These are phyloP conservation scores for Trichoderma oligosporum DNA, from an alignment of 2,329 filamentous ascomycete genomes.

Conservation along the genomic window DNA sequence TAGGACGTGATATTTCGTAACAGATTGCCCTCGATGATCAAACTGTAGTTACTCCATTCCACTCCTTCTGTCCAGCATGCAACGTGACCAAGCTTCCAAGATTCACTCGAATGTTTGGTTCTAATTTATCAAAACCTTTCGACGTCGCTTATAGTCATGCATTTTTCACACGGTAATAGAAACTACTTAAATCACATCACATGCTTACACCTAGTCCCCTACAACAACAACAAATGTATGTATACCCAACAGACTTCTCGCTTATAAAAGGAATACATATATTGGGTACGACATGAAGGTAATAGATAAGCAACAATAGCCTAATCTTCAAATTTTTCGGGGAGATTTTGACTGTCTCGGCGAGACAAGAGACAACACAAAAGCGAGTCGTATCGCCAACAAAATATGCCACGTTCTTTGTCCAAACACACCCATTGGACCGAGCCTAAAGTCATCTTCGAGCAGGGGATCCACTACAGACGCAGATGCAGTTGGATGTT, in stretches of 20 bases:
- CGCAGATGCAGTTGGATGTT: no score
- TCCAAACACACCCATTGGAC: slow-evolving; percentile 16
- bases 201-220: no score
- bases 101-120: slow-evolving; percentile 12
- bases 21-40: not conserved
- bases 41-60: not conserved
- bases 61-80: not conserved
- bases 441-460: not conserved
- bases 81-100: slow-evolving; percentile 9
- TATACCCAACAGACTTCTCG: slow-evolving; percentile 1
- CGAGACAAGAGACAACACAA: not conserved
- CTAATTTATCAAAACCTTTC: slow-evolving; percentile 6
- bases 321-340: no score
- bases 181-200: no score
- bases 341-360: not conserved
- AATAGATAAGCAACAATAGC: not conserved
- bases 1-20: slow-evolving; percentile 1
- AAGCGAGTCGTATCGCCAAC: not conserved
- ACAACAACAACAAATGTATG: no score
- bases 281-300: not conserved
- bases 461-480: not conserved
- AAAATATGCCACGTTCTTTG: slow-evolving; percentile 16
- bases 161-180: no score
- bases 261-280: not conserved
- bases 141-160: no score